Conservation (phyloP, 345 rosid genomes). For the Corymbia maculata region DNA sequence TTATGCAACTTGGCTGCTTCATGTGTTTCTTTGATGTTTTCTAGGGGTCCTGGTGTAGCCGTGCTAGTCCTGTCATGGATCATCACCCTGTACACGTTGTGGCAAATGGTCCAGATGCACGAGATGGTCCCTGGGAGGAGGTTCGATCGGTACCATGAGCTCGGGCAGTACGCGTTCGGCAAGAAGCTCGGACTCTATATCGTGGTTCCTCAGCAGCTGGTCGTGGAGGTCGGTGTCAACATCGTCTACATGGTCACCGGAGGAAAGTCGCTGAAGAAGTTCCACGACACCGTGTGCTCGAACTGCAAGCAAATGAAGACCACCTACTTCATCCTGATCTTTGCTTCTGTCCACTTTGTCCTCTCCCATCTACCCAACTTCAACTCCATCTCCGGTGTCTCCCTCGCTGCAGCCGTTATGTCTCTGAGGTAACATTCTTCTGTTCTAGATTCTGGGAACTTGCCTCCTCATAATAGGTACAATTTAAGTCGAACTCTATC, state of each 20-base stretch:
- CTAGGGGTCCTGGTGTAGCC: conserved; percentile 51
- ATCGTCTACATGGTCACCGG: conserved; percentile 87
- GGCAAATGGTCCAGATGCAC: conserved; percentile 95
- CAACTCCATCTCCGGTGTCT: no score
- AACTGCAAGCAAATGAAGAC: conserved; percentile 4
- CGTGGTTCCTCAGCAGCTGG: conserved; percentile 72
- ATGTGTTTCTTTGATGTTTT: neutral
- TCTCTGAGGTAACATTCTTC: no score
- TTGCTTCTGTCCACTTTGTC: no score
- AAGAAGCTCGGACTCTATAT: conserved; percentile 73
- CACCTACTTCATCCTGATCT: no score
- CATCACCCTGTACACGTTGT: conserved; percentile 48
- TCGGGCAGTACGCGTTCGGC: conserved; percentile 71
- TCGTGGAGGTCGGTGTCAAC: conserved; percentile 54
- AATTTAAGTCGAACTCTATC: no score
- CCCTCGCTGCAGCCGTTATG: no score
- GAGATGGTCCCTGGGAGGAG: conserved; percentile 70
- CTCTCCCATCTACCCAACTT: no score
- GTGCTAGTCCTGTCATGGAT: conserved; percentile 37
- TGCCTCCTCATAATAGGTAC: no score
- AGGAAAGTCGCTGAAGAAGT: conserved; percentile 55
- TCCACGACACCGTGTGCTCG: conserved; percentile 29
- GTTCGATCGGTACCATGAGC: conserved; percentile 74
- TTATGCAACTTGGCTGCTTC: neutral
- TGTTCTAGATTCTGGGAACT: no score